A percentile compares a stretch with the other conserved stretches of the same genome.
Evolutionary conservation across 2,329 filamentous ascomycete genomes (phyloP).

Genomic region (Pseudonectria foliicola): DNA sequence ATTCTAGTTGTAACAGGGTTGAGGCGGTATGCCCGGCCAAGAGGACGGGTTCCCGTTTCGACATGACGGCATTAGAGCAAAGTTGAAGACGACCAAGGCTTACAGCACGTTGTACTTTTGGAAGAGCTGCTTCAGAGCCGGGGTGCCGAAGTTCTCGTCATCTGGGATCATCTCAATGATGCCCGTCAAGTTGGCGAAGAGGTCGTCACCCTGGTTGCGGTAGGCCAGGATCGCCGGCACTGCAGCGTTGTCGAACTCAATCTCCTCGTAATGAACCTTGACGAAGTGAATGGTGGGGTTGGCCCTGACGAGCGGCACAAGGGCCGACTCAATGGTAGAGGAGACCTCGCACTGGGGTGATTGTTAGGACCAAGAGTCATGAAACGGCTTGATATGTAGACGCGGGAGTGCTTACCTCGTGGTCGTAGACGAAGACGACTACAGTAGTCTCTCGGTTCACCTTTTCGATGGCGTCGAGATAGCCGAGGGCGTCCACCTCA

Average conservation of each 20-base stretch:
- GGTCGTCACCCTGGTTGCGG: constrained; percentile 67
- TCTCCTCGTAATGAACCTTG: constrained; percentile 84
- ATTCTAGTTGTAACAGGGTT: constrained; percentile 5
- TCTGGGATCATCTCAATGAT: constrained; percentile 79
- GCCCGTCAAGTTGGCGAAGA: constrained; percentile 84
- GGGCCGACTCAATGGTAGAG: constrained; percentile 67
- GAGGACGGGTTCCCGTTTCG: constrained; percentile 8
- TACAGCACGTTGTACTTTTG: constrained; percentile 46
- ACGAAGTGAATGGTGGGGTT: constrained; percentile 75
- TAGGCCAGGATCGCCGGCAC: constrained; percentile 88
- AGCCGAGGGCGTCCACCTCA: constrained; percentile 81
- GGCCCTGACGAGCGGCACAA: constrained; percentile 65
- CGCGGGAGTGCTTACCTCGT: constrained; percentile 55
- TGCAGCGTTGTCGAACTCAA: constrained; percentile 85
- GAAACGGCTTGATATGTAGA: not conserved
- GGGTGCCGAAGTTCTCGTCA: constrained; percentile 50
- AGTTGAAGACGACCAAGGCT: constrained; percentile 9
- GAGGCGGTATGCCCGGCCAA: constrained; percentile 2
- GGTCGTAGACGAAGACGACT: constrained; percentile 89
- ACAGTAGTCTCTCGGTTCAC: constrained; percentile 74
- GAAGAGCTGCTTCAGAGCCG: constrained; percentile 46
- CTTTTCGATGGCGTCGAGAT: constrained; percentile 94
- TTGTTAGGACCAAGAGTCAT: constrained; percentile 16
- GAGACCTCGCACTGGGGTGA: constrained; percentile 66
- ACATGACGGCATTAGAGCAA: constrained; percentile 21